Evolutionary conservation across 1,284 basidiomycete genomes (phyloP).

Genomic region (Blastosporella zonata): DNA sequence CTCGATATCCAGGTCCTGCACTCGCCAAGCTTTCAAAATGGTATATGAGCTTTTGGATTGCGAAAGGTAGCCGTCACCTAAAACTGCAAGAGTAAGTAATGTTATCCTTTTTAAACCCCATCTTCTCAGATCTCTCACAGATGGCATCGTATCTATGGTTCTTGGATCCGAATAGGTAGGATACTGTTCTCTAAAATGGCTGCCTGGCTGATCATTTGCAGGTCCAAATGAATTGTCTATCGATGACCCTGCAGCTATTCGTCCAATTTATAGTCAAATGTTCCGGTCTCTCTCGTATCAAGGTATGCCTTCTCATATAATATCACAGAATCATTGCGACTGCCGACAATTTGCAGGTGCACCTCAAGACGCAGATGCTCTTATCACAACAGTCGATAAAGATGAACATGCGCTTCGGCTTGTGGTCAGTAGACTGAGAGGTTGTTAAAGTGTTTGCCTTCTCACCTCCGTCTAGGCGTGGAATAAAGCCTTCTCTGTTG

Average conservation of each 20-base stretch:
- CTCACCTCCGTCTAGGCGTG: conserved; percentile 12
- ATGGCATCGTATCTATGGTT: conserved; percentile 9
- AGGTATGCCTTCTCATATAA: conserved; percentile 8
- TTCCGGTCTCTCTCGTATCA: conserved; percentile 19
- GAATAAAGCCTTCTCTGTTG: conserved; percentile 16
- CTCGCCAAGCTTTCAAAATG: conserved; percentile 15
- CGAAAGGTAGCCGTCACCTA: conserved; percentile 13
- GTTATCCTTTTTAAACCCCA: background rate
- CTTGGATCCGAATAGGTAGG: conserved; percentile 16
- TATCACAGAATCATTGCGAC: background rate
- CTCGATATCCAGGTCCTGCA: conserved; percentile 18
- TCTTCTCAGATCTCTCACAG: background rate
- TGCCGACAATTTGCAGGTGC: conserved; percentile 9
- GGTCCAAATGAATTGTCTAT: conserved; percentile 23
- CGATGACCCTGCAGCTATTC: conserved; percentile 17
- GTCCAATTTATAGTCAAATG: conserved; percentile 19
- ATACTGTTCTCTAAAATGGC: background rate
- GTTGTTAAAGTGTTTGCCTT: too few relatives aligned
- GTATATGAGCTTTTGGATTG: conserved; percentile 16
- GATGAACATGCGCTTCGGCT: conserved; percentile 16
- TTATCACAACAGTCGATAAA: conserved; percentile 17
- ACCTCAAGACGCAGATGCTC: conserved; percentile 19
- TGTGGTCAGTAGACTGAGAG: conserved; percentile 8
- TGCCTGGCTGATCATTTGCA: background rate
- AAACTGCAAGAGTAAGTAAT: conserved; percentile 9